Evolutionary conservation across 2,329 filamentous ascomycete species (phyloP), one percentile per base, ranked within the genome.

Genomic region (Stemphylium lycopersici): DNA sequence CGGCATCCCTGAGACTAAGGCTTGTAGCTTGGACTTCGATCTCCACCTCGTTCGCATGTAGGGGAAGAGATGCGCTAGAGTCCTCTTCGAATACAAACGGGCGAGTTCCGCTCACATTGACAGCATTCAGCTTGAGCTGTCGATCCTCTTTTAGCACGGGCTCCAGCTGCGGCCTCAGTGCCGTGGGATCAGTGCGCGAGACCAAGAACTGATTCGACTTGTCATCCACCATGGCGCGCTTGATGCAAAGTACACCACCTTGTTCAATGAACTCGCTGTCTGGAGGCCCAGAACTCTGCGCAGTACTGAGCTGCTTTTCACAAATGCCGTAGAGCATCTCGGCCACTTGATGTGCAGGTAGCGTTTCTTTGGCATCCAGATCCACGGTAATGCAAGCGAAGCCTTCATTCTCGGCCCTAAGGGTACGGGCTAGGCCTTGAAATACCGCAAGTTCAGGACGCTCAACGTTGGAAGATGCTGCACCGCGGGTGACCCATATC

Each of bases 21-120:
- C 49, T 58, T n/a, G 59, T 50, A 7, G 61, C 61, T 22, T 72
- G 72, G 34, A 72, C 63, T 31, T 67, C 54, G 18, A 77, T 66
- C 42, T 76, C 72, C 11, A 76, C 61, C 6, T 72, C 56, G 16
- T 68, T 45, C 8, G 38, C 46, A 24, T 51, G 16, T 3, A 65
- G 37, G 1, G 40, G 15, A 12, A 34, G 26, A 13, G 33, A 10
- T 22, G 18, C 15, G 1, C 12, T 2, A 5, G 48, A 3, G 32
- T 64, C 55, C 18, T 64, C 58, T 34, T 61, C 48, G 39, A 58
- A 58, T 0, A 61, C 34, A 24, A 47, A 41, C 2, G 38, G 20
- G 12, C 15, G 32, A 10, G 36, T 44, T 32, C 1, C 16, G n/a
- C 26, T 48, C 43, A 15, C 42, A 24, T 22, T 36, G 38, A 20